Evolutionary conservation across 805 yeast genomes (phyloP).

Genomic region (Metschnikowia baotianmanensis): DNA sequence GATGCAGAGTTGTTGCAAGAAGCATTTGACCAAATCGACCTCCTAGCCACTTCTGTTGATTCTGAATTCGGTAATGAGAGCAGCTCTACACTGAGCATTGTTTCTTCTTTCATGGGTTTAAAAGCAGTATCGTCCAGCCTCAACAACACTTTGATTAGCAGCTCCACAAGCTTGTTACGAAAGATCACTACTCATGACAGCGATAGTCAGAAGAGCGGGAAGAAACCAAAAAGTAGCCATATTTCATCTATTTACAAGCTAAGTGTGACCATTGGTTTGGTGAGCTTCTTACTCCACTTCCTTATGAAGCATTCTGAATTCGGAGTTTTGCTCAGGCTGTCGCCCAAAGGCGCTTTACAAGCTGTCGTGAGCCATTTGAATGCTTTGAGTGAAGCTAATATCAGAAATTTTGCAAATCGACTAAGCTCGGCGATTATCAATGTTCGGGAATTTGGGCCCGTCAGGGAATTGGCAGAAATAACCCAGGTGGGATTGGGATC

Average conservation of each 20-base stretch:
- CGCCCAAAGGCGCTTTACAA: neutral
- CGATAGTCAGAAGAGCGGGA: conserved; percentile 13
- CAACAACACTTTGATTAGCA: conserved; percentile 24
- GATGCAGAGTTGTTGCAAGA: conserved; percentile 26
- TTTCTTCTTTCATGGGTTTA: conserved; percentile 34
- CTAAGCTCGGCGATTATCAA: conserved; percentile 14
- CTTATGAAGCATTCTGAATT: conserved; percentile 23
- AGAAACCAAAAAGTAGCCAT: conserved; percentile 2
- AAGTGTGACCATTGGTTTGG: conserved; percentile 38
- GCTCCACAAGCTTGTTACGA: conserved; percentile 32
- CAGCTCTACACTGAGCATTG: conserved; percentile 23
- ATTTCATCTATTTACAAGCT: conserved; percentile 25
- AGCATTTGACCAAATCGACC: conserved; percentile 25
- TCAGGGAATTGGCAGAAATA: conserved; percentile 19
- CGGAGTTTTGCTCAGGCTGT: conserved; percentile 2
- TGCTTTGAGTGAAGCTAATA: neutral
- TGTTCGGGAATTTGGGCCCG: conserved; percentile 20
- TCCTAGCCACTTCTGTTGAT: conserved; percentile 21
- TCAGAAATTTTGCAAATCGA: conserved; percentile 1
- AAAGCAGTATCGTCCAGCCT: conserved; percentile 30
- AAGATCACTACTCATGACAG: conserved; percentile 22
- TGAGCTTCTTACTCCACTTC: conserved; percentile 38
- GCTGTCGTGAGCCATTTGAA: neutral
- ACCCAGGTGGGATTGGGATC: conserved; percentile 37
- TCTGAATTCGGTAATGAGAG: conserved; percentile 18